Percentiles rank a stretch among this genome's conserved stretches.
phyloP scores from a whole-genome alignment of 768 basidiomycete species.

The Calocybe gangraenosa region DNA sequence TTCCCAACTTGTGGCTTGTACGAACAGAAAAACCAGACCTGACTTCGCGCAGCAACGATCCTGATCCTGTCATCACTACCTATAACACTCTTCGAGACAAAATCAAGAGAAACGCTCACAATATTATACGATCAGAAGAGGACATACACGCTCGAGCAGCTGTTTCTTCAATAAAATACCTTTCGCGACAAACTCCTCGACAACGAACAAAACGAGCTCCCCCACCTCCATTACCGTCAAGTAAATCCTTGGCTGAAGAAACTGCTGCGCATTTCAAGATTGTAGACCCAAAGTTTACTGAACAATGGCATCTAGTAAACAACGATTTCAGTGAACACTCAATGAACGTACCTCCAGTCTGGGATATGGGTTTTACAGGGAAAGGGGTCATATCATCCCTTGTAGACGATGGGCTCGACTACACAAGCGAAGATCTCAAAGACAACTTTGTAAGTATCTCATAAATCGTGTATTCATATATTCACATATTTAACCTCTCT shows the following conservation, averaged over 20 bases:
- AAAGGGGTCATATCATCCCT: constrained; percentile 82
- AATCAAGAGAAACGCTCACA: constrained; percentile 18
- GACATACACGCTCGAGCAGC: constrained; percentile 36
- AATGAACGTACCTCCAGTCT: constrained; percentile 92
- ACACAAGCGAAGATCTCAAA: constrained; percentile 79
- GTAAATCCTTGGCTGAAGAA: constrained; percentile 10
- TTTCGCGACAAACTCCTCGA: constrained; percentile 61
- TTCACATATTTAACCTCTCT: constrained; percentile 1
- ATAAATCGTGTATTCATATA: neutral
- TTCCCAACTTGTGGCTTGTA: constrained; percentile 80
- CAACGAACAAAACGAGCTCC: constrained; percentile 74
- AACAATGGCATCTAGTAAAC: constrained; percentile 90
- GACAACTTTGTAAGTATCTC: constrained; percentile 80
- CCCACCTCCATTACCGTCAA: constrained; percentile 43
- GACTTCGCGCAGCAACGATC: constrained; percentile 27
- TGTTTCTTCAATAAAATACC: constrained; percentile 52
- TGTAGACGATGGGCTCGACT: constrained; percentile 95
- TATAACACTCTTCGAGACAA: constrained; percentile 39
- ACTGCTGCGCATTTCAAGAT: constrained; percentile 33
- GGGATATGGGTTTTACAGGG: constrained; percentile 90
- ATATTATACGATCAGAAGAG: constrained; percentile 35
- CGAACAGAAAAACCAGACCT: constrained; percentile 43
- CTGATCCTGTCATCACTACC: constrained; percentile 46
- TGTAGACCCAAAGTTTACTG: constrained; percentile 73
- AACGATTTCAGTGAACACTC: constrained; percentile 72